Base-by-base conservation (phyloP, 2,329 filamentous ascomycete species). In the Drechslerella coelobrocha region DNA sequence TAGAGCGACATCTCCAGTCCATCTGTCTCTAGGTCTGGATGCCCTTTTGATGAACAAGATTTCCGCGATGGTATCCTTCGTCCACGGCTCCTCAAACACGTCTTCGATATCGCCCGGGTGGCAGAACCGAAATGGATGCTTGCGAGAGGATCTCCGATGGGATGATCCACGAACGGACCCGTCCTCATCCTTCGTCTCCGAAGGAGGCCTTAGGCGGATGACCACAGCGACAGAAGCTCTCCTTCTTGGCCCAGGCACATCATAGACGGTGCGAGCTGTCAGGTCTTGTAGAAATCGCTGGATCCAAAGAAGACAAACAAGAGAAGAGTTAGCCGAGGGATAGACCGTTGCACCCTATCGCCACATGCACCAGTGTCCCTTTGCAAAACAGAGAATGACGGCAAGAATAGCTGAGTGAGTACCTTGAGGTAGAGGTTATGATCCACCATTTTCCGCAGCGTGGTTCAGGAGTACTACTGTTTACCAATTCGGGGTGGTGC, bases 1-100 rank as follows among this genome's bases (percentile, higher is more conserved):
- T 2, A 89, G 78, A 0, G 88, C 88, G 62, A 89, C 84, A 79
- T 90, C 88, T 2, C 84, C 84, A 1, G 86, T 88, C 88, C 88
- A 90, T 63, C 86, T 81, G 77, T 90, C 88, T 6, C 87, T 86
- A 60, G 83, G 81, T 37, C 88, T 81, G 2, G 86, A 83, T 1
- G 88, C 85, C 48, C 88, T 81, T 76, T 89, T 90, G 77, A 90
- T 90, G 77, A 89, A 89, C 2, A 89, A 81, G n/a, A 87, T 80
- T 77, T 90, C 88, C 0, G 87, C 84, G 71, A 87, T 84, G 23
- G 87, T 87, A 76, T 87, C 79, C 73, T 84, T 82, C 5, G 88
- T 86, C 88, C 88, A 90, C 14, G 82, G 77, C 74, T 87, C 85
- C 1, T 80, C 78, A 76, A 89, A 89, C 79, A 89, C 89, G 7